Evolutionary conservation across 2,329 filamentous ascomycete species (phyloP).

Genomic region (Xylaria sp.): DNA sequence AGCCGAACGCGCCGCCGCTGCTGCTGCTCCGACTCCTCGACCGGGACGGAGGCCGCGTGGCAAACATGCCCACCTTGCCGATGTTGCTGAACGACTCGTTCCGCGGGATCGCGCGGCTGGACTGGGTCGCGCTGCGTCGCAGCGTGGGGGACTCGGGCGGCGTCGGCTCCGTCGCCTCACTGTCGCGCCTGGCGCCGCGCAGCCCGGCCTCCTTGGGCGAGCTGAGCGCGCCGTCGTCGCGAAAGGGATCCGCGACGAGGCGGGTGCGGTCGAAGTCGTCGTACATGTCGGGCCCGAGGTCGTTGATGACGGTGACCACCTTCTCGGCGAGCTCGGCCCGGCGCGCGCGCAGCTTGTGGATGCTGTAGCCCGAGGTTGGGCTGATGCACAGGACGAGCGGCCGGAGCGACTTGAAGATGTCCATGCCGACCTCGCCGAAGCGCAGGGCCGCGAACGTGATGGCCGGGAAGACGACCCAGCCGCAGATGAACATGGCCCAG

Average conservation of each 20-base stretch:
- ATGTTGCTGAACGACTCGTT: conserved; percentile 96
- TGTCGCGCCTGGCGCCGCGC: conserved; percentile 18
- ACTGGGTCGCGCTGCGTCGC: conserved; percentile 55
- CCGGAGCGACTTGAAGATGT: conserved; percentile 91
- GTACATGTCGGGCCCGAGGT: conserved; percentile 92
- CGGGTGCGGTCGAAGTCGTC: conserved; percentile 87
- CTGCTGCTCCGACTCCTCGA: conserved; percentile 49
- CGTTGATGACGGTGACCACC: conserved; percentile 92
- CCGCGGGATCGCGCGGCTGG: conserved; percentile 64
- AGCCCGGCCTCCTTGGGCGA: conserved; percentile 38
- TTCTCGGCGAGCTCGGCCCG: conserved; percentile 76
- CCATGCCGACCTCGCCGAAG: conserved; percentile 98
- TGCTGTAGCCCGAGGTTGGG: conserved; percentile 80
- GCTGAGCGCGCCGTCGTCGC: conserved; percentile 29
- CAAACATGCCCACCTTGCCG: conserved; percentile 85
- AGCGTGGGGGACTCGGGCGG: conserved; percentile 36
- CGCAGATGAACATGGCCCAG: conserved; percentile 73
- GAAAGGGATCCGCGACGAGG: conserved; percentile 62
- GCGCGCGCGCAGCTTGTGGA: conserved; percentile 74
- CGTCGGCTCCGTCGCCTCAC: conserved; percentile 29
- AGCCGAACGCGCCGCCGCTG: conserved; percentile 64
- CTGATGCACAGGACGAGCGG: conserved; percentile 85
- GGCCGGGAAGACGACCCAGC: conserved; percentile 79
- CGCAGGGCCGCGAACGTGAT: conserved; percentile 92
- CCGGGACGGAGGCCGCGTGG: conserved; percentile 83